phyloP scores from a whole-genome alignment of 768 basidiomycete genomes.

The Trametes maxima region DNA sequence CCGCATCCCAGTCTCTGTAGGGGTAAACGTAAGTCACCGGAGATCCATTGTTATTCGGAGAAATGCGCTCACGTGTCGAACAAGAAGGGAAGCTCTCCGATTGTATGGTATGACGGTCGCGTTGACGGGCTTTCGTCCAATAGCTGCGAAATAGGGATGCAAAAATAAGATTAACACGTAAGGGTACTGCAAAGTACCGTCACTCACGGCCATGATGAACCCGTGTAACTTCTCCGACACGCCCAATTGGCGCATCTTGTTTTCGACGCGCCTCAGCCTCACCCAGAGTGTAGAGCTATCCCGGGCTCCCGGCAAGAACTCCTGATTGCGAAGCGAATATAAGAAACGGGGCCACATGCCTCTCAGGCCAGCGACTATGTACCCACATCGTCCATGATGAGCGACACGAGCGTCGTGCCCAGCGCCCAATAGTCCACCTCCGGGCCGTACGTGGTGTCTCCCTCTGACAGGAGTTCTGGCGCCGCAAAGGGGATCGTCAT shows the following conservation, averaged over 20 bases:
- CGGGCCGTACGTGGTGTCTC: slow-evolving; percentile 44
- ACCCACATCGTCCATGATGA: slow-evolving; percentile 33
- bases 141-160: background rate
- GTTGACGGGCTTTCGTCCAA: background rate
- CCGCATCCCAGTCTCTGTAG: slow-evolving; percentile 12
- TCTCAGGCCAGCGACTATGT: background rate
- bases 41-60: too few relatives aligned
- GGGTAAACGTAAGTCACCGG: background rate
- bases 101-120: background rate
- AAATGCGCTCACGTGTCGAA: background rate
- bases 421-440: slow-evolving; percentile 54
- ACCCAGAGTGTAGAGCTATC: background rate
- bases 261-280: background rate
- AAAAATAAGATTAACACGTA: background rate
- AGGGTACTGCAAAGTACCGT: background rate
- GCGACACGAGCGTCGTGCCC: slow-evolving; percentile 47
- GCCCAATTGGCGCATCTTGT: background rate
- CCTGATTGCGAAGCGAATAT: background rate
- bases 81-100: background rate
- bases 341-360: background rate
- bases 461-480: slow-evolving; percentile 26
- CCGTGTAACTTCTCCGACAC: background rate
- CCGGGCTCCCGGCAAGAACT: background rate
- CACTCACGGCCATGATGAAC: slow-evolving; percentile 12
- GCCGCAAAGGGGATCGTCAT: slow-evolving; percentile 28